Conservation (phyloP, 176 grass and related monocot genomes). For the Tillandsia fasciculata region DNA sequence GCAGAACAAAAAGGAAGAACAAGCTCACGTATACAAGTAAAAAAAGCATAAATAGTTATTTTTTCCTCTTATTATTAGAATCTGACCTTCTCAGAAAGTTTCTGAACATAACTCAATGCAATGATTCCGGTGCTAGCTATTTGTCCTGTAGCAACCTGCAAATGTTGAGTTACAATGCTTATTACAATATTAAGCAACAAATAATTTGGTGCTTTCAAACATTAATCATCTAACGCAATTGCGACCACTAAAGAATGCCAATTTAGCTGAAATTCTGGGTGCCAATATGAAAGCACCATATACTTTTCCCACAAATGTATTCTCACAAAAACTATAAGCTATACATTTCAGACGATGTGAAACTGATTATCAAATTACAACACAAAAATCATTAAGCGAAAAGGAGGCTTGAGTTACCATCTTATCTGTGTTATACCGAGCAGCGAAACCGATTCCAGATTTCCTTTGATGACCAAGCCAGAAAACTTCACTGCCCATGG, state of each 20-base stretch:
- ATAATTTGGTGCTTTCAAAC: neutral
- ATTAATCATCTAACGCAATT: neutral
- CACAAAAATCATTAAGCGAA: neutral
- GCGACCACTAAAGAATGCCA: neutral
- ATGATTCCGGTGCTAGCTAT: constrained; percentile 50
- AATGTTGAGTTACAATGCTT: neutral
- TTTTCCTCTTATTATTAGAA: constrained; percentile 5
- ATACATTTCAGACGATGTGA: neutral
- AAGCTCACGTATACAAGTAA: constrained; percentile 4
- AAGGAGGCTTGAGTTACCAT: constrained; percentile 20
- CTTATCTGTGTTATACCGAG: constrained; percentile 66
- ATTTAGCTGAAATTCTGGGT: neutral
- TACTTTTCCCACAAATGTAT: too few species aligned
- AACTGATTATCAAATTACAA: neutral
- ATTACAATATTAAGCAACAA: neutral
- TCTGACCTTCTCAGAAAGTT: constrained; percentile 61
- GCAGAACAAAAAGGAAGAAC: constrained; percentile 10
- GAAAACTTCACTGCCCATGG: constrained; percentile 57
- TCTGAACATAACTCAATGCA: constrained; percentile 61
- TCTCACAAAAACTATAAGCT: too few species aligned
- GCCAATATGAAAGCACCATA: too few species aligned
- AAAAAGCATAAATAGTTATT: constrained; percentile 6
- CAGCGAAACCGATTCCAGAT: constrained; percentile 62
- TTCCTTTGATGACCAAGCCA: constrained; percentile 60
- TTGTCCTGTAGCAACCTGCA: constrained; percentile 61